A percentile compares a stretch with the other conserved stretches of the same genome.
phyloP scores from a whole-genome alignment of 768 basidiomycete genomes.

The Pisolithus marmoratus region DNA sequence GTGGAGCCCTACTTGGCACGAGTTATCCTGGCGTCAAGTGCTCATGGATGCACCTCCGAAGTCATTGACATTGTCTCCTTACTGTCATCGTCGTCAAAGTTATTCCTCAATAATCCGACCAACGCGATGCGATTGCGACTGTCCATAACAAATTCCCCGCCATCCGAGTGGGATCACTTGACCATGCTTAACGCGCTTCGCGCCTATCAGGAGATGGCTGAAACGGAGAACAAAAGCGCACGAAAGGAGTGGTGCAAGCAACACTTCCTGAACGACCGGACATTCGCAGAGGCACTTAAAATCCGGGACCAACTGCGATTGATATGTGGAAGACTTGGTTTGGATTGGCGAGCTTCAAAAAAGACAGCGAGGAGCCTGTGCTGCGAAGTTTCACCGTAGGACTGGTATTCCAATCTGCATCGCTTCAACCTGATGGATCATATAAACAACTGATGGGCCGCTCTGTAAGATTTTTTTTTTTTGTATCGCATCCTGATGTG shows the following conservation, averaged over 20 bases:
- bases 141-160: slow-evolving; percentile 72
- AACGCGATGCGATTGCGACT: slow-evolving; percentile 66
- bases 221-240: slow-evolving; percentile 39
- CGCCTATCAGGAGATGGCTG: slow-evolving; percentile 71
- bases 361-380: slow-evolving; percentile 63
- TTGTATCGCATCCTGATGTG: slow-evolving; percentile 2
- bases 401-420: slow-evolving; percentile 75
- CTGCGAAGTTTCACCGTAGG: slow-evolving; percentile 71
- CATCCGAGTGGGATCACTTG: slow-evolving; percentile 84
- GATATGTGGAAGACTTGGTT: slow-evolving; percentile 52
- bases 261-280: slow-evolving; percentile 78
- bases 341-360: slow-evolving; percentile 58
- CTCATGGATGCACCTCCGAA: slow-evolving; percentile 67
- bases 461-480: slow-evolving; percentile 38
- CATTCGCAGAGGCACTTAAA: slow-evolving; percentile 69
- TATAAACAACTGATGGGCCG: slow-evolving; percentile 82
- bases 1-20: slow-evolving; percentile 84
- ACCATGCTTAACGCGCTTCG: slow-evolving; percentile 82
- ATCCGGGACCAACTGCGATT: slow-evolving; percentile 75
- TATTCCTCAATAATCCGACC: slow-evolving; percentile 73
- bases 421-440: slow-evolving; percentile 77
- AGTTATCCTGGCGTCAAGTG: slow-evolving; percentile 71
- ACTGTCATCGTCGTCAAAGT: slow-evolving; percentile 71
- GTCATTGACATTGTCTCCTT: slow-evolving; percentile 82
- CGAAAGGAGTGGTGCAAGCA: slow-evolving; percentile 77